Conservation (phyloP, 305 asterid genomes). For the Solanum hybrid region DNA sequence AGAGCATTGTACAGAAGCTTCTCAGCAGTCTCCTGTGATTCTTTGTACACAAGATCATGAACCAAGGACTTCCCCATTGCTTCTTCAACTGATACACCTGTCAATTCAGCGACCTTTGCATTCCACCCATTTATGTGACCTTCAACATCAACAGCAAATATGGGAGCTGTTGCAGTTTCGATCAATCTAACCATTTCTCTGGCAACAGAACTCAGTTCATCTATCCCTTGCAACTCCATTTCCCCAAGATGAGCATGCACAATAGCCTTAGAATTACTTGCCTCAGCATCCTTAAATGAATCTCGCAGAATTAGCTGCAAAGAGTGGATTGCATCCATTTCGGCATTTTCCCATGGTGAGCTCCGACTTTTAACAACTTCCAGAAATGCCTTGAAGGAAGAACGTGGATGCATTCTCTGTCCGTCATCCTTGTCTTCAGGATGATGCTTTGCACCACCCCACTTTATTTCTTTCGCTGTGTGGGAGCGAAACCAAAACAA, state of each 20-base stretch:
- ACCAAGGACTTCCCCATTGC: conserved; percentile 84
- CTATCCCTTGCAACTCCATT: conserved; percentile 48
- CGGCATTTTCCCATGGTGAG: conserved; percentile 84
- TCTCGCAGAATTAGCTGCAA: conserved; percentile 85
- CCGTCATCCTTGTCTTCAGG: conserved; percentile 85
- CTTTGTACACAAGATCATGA: conserved; percentile 60
- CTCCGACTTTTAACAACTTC: conserved; percentile 91
- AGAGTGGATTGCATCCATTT: conserved; percentile 88
- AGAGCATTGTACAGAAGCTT: conserved; percentile 62
- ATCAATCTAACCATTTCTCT: conserved; percentile 89
- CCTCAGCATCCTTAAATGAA: conserved; percentile 59
- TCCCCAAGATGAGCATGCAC: conserved; percentile 39
- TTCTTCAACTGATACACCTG: conserved; percentile 61
- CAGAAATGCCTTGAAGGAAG: conserved; percentile 73
- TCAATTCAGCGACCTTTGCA: conserved; percentile 70
- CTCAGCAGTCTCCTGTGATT: conserved; percentile 51
- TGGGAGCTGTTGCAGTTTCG: conserved; percentile 90
- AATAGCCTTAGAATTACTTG: conserved; percentile 53
- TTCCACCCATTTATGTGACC: conserved; percentile 87
- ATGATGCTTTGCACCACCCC: conserved; percentile 97
- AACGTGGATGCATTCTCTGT: conserved; percentile 88
- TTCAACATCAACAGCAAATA: conserved; percentile 72
- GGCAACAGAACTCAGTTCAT: conserved; percentile 84
- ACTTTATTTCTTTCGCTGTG: conserved; percentile 74
- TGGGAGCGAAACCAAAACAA: conserved; percentile 92